phyloP scores from a whole-genome alignment of 352 stramenopile species.

The Saprolegnia parasitica region DNA sequence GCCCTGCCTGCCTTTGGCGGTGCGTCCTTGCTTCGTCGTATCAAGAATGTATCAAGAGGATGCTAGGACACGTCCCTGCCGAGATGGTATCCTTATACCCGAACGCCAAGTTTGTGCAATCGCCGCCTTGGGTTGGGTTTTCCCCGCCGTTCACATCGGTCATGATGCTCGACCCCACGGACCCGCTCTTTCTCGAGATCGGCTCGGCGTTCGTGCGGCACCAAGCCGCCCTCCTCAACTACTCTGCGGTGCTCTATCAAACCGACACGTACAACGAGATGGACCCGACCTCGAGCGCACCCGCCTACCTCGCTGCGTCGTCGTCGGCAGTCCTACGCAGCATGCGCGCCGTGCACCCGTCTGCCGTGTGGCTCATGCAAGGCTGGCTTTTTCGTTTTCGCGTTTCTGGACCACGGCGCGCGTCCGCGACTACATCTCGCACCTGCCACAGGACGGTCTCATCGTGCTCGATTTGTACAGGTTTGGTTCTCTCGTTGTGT shows the following conservation, averaged over 20 bases:
- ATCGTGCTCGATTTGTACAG: conserved; percentile 74
- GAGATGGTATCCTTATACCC: conserved; percentile 74
- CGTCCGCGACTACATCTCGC: conserved; percentile 34
- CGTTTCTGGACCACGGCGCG: conserved; percentile 34
- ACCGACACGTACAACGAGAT: conserved; percentile 82
- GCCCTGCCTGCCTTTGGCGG: conserved; percentile 78
- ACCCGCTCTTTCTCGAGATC: conserved; percentile 78
- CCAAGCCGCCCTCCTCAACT: conserved; percentile 53
- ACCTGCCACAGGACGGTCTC: conserved; percentile 47
- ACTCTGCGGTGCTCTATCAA: conserved; percentile 71
- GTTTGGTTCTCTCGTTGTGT: no score
- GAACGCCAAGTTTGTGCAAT: conserved; percentile 68
- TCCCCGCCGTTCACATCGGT: conserved; percentile 72
- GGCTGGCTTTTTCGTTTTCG: conserved; percentile 58
- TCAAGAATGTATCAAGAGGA: background rate
- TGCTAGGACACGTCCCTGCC: conserved; percentile 70
- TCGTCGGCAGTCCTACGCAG: conserved; percentile 66
- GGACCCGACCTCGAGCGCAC: conserved; percentile 55
- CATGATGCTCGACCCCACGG: conserved; percentile 68
- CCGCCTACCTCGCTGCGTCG: conserved; percentile 38
- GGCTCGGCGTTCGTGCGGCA: conserved; percentile 68
- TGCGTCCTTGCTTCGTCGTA: background rate
- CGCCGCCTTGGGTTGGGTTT: conserved; percentile 68
- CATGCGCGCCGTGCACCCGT: conserved; percentile 57
- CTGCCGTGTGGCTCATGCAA: conserved; percentile 81